phyloP scores from a whole-genome alignment of 805 yeast genomes.

The Wickerhamiella sergipiensis region DNA sequence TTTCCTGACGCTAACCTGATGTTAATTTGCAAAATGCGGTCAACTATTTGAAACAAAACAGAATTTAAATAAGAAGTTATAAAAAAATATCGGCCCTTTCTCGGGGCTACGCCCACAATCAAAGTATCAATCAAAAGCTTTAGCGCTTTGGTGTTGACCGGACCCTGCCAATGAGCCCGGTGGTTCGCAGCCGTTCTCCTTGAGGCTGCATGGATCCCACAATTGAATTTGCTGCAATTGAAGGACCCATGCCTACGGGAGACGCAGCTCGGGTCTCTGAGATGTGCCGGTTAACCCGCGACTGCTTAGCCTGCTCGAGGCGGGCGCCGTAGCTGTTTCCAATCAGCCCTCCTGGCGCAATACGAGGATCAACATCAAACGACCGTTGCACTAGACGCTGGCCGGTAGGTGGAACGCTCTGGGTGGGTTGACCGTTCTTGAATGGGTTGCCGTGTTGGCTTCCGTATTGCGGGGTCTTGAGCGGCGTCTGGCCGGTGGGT shows the following conservation, averaged over 20 bases:
- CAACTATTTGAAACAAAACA: neutral
- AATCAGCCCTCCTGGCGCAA: neutral
- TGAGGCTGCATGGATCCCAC: neutral
- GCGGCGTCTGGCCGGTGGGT: too few species aligned
- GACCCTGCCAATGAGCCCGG: neutral
- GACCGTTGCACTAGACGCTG: neutral
- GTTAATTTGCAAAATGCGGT: neutral
- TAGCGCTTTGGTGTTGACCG: neutral
- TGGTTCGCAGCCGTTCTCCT: neutral
- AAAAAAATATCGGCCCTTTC: too few species aligned
- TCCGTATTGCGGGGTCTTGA: too few species aligned
- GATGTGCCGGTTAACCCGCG: neutral
- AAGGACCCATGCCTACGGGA: neutral
- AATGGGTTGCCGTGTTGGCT: too few species aligned
- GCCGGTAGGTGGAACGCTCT: too few species aligned
- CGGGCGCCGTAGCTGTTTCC: neutral
- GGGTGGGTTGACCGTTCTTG: too few species aligned
- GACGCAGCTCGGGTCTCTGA: neutral
- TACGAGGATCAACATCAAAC: neutral
- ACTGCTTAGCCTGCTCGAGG: neutral
- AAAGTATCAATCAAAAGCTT: too few species aligned
- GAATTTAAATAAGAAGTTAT: neutral
- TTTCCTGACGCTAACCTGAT: constrained; percentile 12
- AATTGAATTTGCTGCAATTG: neutral
- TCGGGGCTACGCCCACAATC: too few species aligned